A percentile compares a stretch with the other conserved stretches of the same genome.
These are phyloP conservation scores for Herpomyces periplanetae DNA, from an alignment of 2,329 filamentous ascomycete genomes.

Conservation along the genomic window DNA sequence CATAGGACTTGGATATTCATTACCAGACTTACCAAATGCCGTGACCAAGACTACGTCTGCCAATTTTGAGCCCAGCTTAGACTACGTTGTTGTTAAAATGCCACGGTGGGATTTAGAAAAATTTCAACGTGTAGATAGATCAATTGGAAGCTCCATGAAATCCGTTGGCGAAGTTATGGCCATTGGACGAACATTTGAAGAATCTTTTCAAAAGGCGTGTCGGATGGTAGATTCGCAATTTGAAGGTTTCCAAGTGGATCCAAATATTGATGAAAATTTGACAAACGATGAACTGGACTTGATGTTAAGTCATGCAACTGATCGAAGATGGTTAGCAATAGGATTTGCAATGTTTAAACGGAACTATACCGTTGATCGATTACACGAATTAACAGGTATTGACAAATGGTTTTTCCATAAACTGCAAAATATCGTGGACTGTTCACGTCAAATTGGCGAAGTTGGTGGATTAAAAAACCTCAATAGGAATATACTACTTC, in stretches of 20 bases:
- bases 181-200: slow-evolving; percentile 88
- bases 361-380: slow-evolving; percentile 57
- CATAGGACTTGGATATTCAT: slow-evolving; percentile 75
- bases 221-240: slow-evolving; percentile 78
- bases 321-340: slow-evolving; percentile 84
- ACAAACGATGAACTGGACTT: too few species aligned
- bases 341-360: slow-evolving; percentile 94
- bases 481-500: slow-evolving; percentile 52
- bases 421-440: slow-evolving; percentile 82
- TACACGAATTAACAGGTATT: slow-evolving; percentile 86
- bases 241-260: slow-evolving; percentile 69
- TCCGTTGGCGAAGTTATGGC: slow-evolving; percentile 98
- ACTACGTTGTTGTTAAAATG: slow-evolving; percentile 96
- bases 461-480: slow-evolving; percentile 44
- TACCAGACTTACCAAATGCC: slow-evolving; percentile 82
- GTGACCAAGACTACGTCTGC: slow-evolving; percentile 95
- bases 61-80: slow-evolving; percentile 86
- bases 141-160: slow-evolving; percentile 95
- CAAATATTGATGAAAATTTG: slow-evolving; percentile 74
- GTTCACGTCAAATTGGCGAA: slow-evolving; percentile 44
- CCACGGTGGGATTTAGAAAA: slow-evolving; percentile 93
- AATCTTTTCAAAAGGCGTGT: slow-evolving; percentile 95
- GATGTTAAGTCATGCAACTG: slow-evolving; percentile 61
- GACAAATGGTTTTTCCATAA: slow-evolving; percentile 99
- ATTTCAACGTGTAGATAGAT: slow-evolving; percentile 92